phyloP scores from a whole-genome alignment of 1,284 basidiomycete species.

The Microbotryomycetes sp. region DNA sequence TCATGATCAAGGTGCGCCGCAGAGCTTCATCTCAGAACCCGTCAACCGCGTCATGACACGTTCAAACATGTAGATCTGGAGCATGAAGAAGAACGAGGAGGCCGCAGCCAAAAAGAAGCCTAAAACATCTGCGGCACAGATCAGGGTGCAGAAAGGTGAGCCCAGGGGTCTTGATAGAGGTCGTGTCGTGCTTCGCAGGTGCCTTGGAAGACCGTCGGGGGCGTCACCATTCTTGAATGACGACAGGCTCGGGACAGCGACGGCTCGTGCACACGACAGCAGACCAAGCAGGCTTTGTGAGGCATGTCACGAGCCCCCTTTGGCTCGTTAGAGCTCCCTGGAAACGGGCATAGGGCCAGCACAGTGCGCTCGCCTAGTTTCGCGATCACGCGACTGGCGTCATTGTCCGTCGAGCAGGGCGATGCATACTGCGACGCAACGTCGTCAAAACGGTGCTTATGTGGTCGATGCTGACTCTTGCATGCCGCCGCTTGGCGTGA shows the following conservation, averaged over 20 bases:
- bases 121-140: slow-evolving; percentile 93
- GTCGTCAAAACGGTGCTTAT: no score
- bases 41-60: no score
- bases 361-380: no score
- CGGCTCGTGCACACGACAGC: not conserved
- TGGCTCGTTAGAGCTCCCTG: no score
- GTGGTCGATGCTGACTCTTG: no score
- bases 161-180: slow-evolving; percentile 1
- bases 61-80: slow-evolving; percentile 66
- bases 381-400: no score
- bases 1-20: slow-evolving; percentile 25
- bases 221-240: not conserved
- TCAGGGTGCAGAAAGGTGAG: slow-evolving; percentile 95
- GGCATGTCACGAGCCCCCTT: no score
- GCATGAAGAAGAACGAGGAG: slow-evolving; percentile 94
- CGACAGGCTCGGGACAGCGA: not conserved
- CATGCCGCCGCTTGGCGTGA: no score
- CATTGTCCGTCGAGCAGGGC: no score
- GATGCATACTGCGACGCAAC: no score
- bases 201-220: not conserved
- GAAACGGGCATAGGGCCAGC: no score
- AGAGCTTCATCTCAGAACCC: no score
- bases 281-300: not conserved
- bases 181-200: not conserved
- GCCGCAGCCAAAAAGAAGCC: slow-evolving; percentile 90